Percentiles rank a stretch among this genome's conserved stretches.
phyloP scores from a whole-genome alignment of 2,329 filamentous ascomycete genomes.

The Bipolaris zeicola region DNA sequence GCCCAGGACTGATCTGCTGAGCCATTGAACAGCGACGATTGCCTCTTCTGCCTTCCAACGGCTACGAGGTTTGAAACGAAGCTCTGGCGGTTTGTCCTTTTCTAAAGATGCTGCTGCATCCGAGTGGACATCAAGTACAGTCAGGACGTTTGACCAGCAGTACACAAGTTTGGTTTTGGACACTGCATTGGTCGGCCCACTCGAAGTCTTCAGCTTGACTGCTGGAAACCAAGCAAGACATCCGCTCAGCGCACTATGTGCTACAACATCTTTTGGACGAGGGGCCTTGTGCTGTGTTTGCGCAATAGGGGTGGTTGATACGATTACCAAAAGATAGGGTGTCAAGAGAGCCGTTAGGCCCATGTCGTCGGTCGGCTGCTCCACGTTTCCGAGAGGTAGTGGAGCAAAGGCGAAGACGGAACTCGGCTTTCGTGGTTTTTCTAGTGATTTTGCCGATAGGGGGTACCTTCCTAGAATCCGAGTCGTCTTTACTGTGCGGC shows the following conservation, averaged over 20 bases:
- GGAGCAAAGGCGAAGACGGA: slow-evolving; percentile 92
- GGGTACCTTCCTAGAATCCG: slow-evolving; percentile 92
- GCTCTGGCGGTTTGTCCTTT: slow-evolving; percentile 75
- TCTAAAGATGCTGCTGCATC: slow-evolving; percentile 61
- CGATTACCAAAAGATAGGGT: slow-evolving; percentile 92
- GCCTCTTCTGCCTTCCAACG: slow-evolving; percentile 94
- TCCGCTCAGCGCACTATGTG: slow-evolving; percentile 90
- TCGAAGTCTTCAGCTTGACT: slow-evolving; percentile 81
- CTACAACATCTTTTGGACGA: slow-evolving; percentile 85
- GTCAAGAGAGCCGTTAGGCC: slow-evolving; percentile 95
- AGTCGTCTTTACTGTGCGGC: slow-evolving; percentile 84
- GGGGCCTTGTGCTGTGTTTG: slow-evolving; percentile 96
- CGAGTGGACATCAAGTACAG: slow-evolving; percentile 82
- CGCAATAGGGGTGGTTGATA: slow-evolving; percentile 93
- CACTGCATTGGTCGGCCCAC: slow-evolving; percentile 68
- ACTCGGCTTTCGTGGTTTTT: slow-evolving; percentile 82
- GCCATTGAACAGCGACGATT: slow-evolving; percentile 95
- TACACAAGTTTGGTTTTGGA: slow-evolving; percentile 91
- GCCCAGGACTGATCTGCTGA: slow-evolving; percentile 88
- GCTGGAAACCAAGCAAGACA: slow-evolving; percentile 97
- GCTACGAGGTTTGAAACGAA: slow-evolving; percentile 81
- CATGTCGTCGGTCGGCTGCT: slow-evolving; percentile 83
- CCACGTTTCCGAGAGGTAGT: slow-evolving; percentile 90
- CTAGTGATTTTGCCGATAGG: slow-evolving; percentile 64
- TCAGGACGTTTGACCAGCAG: slow-evolving; percentile 98